These are phyloP conservation scores for Epithemia pelagica DNA, from an alignment of 108 stramenopile genomes.

Conservation along the genomic window DNA sequence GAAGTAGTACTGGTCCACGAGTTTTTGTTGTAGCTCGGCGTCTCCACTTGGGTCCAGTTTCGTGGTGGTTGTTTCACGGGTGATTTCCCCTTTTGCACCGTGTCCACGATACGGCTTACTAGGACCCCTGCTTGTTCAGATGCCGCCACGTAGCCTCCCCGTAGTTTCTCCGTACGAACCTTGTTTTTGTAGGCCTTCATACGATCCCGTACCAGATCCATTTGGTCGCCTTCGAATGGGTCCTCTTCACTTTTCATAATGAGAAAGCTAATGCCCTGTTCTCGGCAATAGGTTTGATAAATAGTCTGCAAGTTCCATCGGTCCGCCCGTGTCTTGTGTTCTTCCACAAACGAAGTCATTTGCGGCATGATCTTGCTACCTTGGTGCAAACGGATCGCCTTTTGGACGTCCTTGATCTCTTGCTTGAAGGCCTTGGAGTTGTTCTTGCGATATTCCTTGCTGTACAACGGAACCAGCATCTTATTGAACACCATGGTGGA, in stretches of 20 bases:
- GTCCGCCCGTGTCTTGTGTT: constrained; percentile 14
- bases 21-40: not conserved
- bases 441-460: constrained; percentile 5
- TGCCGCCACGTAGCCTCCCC: constrained; percentile 2
- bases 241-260: constrained; percentile 16
- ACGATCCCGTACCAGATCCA: constrained; percentile 9
- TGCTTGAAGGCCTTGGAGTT: not conserved
- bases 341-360: constrained; percentile 5
- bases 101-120: not conserved
- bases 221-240: constrained; percentile 6
- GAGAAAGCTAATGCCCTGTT: constrained; percentile 5
- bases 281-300: not conserved
- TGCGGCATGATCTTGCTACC: constrained; percentile 1
- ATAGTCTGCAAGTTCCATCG: constrained; percentile 12
- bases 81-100: not conserved
- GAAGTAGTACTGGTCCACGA: not conserved
- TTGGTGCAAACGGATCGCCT: constrained; percentile 7
- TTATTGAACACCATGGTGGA: constrained; percentile 7
- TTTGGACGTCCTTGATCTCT: constrained; percentile 2
- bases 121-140: not conserved
- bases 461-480: constrained; percentile 6
- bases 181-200: not conserved
- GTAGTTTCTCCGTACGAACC: constrained; percentile 4
- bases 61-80: not conserved
- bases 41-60: not conserved